Evolutionary conservation across 2,329 filamentous ascomycete species (phyloP), one percentile per base, ranked within the genome.

Genomic region (Gnomoniopsis sp.): DNA sequence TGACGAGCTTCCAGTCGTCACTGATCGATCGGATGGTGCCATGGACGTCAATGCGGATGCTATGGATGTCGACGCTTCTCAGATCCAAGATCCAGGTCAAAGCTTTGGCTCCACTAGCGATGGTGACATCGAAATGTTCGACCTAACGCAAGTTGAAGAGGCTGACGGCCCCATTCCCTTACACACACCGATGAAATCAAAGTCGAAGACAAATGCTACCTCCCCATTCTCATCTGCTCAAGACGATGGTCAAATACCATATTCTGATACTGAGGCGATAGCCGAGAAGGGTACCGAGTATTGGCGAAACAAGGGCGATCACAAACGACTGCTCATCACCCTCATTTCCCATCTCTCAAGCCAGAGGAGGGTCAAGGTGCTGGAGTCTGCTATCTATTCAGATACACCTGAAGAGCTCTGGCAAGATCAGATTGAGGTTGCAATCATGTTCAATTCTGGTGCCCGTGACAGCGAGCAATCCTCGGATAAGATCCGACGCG

Each of bases 281-380:
- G 38, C 49, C 1, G 22, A 47, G 2, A 53, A 54, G 48, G 66
- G 63, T 8, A 33, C 44, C 6, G 6, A 46, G 3, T 49, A 62
- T 43, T 67, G 63, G 63, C 55, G 60, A 21, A 17, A 33, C 0
- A 43, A 26, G 2, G 17, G 52, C 0, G 64, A 66, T 41, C 11
- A 51, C 2, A 47, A 48, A 15, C 62, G 62, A 15, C 47, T 67
- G 3, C 55, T 68, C 3, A 60, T 63, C 26, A 53, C 57, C 7
- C 34, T 65, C 8, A 49, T 67, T 3, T 59, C 1, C 6, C 44
- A 51, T 1, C 53, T 43, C 17, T 53, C 59, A 19, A 34, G n/a
- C 3, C 55, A 30, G 22, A 56, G 54, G 12, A 55, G 59, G 23
- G 19, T 26, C 12, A 56, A 36, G 2, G 7, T 62, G 3, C 54